Evolutionary conservation across 2,329 filamentous ascomycete genomes (phyloP).

Genomic region (Trichoderma sp.): DNA sequence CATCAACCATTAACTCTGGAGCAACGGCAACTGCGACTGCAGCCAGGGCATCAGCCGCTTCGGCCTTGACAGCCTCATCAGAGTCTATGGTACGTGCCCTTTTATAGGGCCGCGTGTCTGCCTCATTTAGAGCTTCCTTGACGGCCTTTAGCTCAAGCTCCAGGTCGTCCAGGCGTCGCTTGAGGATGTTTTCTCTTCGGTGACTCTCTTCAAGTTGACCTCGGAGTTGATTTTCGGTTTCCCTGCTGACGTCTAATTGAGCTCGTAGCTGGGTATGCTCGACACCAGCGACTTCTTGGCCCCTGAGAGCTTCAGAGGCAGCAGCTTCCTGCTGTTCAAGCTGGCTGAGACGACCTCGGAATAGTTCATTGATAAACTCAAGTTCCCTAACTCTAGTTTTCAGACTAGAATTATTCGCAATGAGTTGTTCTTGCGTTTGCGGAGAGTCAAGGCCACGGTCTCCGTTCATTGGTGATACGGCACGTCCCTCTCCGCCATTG

Average conservation of each 20-base stretch:
- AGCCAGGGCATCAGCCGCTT: conserved; percentile 12
- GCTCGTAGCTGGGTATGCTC: conserved; percentile 61
- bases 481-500: conserved; percentile 57
- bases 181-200: conserved; percentile 77
- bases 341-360: conserved; percentile 75
- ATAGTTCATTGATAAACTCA: conserved; percentile 89
- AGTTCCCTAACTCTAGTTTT: conserved; percentile 95
- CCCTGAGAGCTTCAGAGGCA: conserved; percentile 64
- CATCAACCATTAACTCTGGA: conserved; percentile 20
- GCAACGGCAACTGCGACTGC: conserved; percentile 17
- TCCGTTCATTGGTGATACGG: conserved; percentile 55
- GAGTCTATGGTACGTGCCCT: conserved; percentile 34
- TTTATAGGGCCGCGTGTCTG: conserved; percentile 36
- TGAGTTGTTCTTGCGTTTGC: conserved; percentile 78
- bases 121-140: conserved; percentile 31
- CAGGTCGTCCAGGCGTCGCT: conserved; percentile 78
- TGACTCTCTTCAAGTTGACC: conserved; percentile 76
- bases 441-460: conserved; percentile 70
- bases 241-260: conserved; percentile 55
- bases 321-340: conserved; percentile 76
- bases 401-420: conserved; percentile 80
- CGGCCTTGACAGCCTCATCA: conserved; percentile 27
- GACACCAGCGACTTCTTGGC: conserved; percentile 58
- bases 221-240: conserved; percentile 53
- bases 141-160: conserved; percentile 60